phyloP scores from a whole-genome alignment of 169 alveolate genomes.

The Cryptosporidium parvum region DNA sequence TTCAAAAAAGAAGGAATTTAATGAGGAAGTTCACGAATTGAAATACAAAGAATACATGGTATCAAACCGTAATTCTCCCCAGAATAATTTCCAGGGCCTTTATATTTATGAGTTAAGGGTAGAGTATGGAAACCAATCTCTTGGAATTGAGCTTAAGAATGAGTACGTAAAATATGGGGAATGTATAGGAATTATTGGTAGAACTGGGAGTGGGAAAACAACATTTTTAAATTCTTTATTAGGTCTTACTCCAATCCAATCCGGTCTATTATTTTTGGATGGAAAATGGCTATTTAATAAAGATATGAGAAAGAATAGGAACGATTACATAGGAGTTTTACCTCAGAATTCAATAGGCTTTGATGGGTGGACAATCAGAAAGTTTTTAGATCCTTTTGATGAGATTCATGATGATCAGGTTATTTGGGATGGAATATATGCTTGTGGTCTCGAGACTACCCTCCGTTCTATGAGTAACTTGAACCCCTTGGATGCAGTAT shows the following conservation, averaged over 20 bases:
- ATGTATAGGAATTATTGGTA: conserved; percentile 61
- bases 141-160: conserved; percentile 45
- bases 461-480: neutral
- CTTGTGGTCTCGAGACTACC: conserved; percentile 39
- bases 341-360: conserved; percentile 81
- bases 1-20: conserved; percentile 31
- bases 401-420: conserved; percentile 69
- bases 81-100: conserved; percentile 4
- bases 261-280: conserved; percentile 20
- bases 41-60: neutral
- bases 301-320: conserved; percentile 45
- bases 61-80: neutral
- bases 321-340: conserved; percentile 77
- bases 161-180: conserved; percentile 54
- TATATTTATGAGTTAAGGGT: conserved; percentile 33
- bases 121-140: conserved; percentile 35
- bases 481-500: conserved; percentile 18
- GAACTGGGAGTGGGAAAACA: conserved; percentile 73
- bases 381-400: conserved; percentile 78
- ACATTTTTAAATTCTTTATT: conserved; percentile 52
- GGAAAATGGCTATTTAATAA: conserved; percentile 25
- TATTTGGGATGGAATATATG: conserved; percentile 63
- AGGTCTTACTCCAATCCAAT: conserved; percentile 38
- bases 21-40: conserved; percentile 18
- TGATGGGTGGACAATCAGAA: conserved; percentile 79